phyloP scores from a whole-genome alignment of 2,329 filamentous ascomycete genomes.

The Seiridium unicorne region DNA sequence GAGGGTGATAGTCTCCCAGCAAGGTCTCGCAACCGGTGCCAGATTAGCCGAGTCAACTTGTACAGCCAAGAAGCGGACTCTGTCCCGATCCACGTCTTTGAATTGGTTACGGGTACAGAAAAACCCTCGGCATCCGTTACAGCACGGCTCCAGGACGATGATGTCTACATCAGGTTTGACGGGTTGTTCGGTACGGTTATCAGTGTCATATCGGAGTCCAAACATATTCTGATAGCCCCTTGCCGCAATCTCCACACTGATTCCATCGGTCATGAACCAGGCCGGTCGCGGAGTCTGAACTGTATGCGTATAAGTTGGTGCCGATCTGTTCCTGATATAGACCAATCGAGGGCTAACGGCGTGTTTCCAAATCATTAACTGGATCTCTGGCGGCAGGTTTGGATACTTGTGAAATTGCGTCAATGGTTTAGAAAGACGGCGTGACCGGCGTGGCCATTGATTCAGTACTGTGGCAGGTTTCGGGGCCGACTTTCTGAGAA shows the following conservation, averaged over 20 bases:
- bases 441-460: constrained; percentile 16
- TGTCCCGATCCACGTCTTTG: constrained; percentile 19
- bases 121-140: constrained; percentile 23
- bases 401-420: constrained; percentile 24
- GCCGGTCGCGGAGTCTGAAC: constrained; percentile 21
- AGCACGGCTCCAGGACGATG: constrained; percentile 28
- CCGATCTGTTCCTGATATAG: constrained; percentile 27
- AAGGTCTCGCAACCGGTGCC: constrained; percentile 13
- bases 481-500: background rate
- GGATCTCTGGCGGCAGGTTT: constrained; percentile 23
- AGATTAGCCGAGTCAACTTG: constrained; percentile 25
- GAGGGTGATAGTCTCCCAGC: constrained; percentile 24
- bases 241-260: constrained; percentile 19
- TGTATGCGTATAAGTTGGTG: constrained; percentile 3
- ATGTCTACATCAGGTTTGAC: constrained; percentile 23
- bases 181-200: constrained; percentile 14
- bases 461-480: background rate
- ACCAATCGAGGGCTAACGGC: constrained; percentile 22
- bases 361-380: constrained; percentile 28
- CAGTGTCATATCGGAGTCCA: constrained; percentile 4
- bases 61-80: constrained; percentile 22
- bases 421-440: constrained; percentile 24
- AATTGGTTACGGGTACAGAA: constrained; percentile 27
- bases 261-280: constrained; percentile 23
- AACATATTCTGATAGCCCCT: constrained; percentile 23